These are phyloP conservation scores for Colletotrichum sublineola DNA, from an alignment of 2,329 filamentous ascomycete genomes.

Conservation along the genomic window DNA sequence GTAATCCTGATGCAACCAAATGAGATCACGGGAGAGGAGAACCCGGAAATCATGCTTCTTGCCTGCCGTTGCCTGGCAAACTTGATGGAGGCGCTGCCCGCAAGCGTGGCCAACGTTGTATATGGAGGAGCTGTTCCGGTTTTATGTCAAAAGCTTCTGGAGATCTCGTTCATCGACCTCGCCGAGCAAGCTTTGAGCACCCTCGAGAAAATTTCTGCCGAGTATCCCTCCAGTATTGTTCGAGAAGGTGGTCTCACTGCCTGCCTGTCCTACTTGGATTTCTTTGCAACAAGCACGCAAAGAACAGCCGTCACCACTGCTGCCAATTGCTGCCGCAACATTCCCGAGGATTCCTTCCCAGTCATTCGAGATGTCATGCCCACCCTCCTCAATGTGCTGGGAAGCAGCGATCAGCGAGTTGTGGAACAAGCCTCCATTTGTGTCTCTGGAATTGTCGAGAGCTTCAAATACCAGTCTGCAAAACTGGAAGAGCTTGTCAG, in stretches of 20 bases:
- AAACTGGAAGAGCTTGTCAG: constrained; percentile 95
- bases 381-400: constrained; percentile 88
- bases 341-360: constrained; percentile 91
- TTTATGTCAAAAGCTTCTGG: constrained; percentile 92
- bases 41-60: constrained; percentile 96
- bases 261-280: constrained; percentile 96
- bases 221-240: constrained; percentile 95
- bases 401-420: constrained; percentile 94
- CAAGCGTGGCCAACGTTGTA: constrained; percentile 93
- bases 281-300: constrained; percentile 97
- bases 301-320: constrained; percentile 96
- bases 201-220: constrained; percentile 95
- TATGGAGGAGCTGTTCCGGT: constrained; percentile 97
- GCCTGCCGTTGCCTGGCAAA: constrained; percentile 97
- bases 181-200: constrained; percentile 98
- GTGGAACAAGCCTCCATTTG: constrained; percentile 97
- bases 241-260: constrained; percentile 94
- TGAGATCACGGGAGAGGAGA: constrained; percentile 85
- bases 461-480: constrained; percentile 88
- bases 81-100: constrained; percentile 95
- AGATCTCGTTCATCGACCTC: constrained; percentile 97
- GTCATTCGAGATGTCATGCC: constrained; percentile 97
- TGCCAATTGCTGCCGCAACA: constrained; percentile 97
- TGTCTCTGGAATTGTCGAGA: constrained; percentile 95
- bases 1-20: constrained; percentile 92